Evolutionary conservation across 1,284 basidiomycete genomes (phyloP).

Genomic region (Thecaphora frezii): DNA sequence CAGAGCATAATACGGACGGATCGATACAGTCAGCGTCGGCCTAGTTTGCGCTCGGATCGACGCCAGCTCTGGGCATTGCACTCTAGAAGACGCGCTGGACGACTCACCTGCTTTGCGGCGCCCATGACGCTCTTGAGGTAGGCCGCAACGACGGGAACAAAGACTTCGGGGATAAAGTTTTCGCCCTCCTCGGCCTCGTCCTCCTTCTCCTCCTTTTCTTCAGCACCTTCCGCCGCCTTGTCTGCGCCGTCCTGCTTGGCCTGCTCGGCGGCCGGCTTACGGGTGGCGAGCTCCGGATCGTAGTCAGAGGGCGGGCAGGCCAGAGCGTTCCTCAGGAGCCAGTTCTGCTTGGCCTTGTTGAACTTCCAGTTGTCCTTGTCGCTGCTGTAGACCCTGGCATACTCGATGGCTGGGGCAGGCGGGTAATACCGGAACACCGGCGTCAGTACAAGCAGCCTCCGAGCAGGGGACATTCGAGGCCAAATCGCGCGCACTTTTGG

Average conservation of each 20-base stretch:
- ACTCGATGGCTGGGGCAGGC: conserved; percentile 18
- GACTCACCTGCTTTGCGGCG: conserved; percentile 13
- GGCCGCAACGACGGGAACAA: conserved; percentile 24
- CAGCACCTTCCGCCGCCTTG: background rate
- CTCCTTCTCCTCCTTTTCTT: conserved; percentile 1
- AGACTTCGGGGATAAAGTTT: conserved; percentile 31
- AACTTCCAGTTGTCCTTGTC: conserved; percentile 39
- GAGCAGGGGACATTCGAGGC: no score
- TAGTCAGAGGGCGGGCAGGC: conserved; percentile 30
- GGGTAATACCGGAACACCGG: no score
- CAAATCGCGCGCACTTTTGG: no score
- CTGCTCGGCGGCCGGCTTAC: background rate
- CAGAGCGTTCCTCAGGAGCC: conserved; percentile 35
- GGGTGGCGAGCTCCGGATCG: conserved; percentile 9
- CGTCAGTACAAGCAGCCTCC: no score
- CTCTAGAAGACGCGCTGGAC: no score
- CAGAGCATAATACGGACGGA: no score
- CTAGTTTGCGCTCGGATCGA: no score
- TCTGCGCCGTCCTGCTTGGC: background rate
- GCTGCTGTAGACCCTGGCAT: conserved; percentile 26
- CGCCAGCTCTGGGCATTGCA: no score
- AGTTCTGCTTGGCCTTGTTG: conserved; percentile 42
- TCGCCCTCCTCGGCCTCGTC: conserved; percentile 28
- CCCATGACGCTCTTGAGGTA: conserved; percentile 37
- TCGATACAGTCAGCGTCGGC: no score